Evolutionary conservation across 2,329 filamentous ascomycete species (phyloP).

Genomic region (Diaporthe velutina): DNA sequence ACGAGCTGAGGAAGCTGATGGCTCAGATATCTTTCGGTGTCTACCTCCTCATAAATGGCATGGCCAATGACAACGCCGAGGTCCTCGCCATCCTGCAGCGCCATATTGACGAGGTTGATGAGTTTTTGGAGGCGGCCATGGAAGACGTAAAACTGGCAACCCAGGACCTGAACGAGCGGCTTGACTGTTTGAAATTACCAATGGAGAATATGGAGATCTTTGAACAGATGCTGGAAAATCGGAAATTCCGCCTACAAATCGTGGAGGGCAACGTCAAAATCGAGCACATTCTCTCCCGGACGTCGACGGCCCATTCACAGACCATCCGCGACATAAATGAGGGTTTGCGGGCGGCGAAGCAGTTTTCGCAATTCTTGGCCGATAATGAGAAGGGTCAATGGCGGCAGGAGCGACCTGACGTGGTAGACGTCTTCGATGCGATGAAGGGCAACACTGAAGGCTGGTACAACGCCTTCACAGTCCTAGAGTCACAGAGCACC

Average conservation of each 20-base stretch:
- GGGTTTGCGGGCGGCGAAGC: conserved; percentile 80
- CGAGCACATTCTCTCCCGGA: conserved; percentile 87
- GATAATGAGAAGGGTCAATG: conserved; percentile 73
- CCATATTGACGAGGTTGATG: conserved; percentile 94
- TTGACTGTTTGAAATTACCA: conserved; percentile 84
- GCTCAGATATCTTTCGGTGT: conserved; percentile 95
- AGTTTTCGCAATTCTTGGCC: conserved; percentile 81
- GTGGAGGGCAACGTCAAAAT: conserved; percentile 91
- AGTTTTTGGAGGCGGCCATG: conserved; percentile 86
- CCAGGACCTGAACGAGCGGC: conserved; percentile 82
- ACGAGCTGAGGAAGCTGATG: conserved; percentile 90
- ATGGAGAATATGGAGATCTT: conserved; percentile 87
- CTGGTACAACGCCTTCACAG: conserved; percentile 85
- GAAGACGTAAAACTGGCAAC: conserved; percentile 87
- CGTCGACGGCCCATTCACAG: conserved; percentile 80
- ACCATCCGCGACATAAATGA: conserved; percentile 83
- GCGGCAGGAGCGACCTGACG: conserved; percentile 71
- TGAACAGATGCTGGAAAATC: conserved; percentile 88
- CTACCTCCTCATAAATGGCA: conserved; percentile 84
- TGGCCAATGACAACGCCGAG: conserved; percentile 90
- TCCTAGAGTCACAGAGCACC: conserved; percentile 79
- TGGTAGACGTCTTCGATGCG: conserved; percentile 82
- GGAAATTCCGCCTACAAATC: conserved; percentile 84
- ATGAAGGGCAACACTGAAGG: conserved; percentile 95
- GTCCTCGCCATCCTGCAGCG: conserved; percentile 90